phyloP scores from a whole-genome alignment of 75 land plant genomes.

The Cupressus sempervirens region DNA sequence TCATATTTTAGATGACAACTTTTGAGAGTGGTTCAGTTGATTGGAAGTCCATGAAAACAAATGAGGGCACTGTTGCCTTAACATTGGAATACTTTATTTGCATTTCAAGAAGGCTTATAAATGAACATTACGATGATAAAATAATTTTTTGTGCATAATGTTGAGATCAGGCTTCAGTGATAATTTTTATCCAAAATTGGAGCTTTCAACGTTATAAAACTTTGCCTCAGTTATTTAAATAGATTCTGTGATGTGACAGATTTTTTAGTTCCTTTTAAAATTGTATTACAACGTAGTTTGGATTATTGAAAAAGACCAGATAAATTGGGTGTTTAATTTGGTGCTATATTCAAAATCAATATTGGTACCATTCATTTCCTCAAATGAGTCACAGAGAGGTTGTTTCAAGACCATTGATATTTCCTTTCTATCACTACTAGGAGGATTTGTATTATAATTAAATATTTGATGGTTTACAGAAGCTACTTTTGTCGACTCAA shows the following conservation, averaged over 20 bases:
- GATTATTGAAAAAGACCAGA: not conserved
- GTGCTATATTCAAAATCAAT: not conserved
- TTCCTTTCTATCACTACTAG: not conserved
- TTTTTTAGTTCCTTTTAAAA: too few relatives aligned
- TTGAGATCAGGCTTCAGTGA: not conserved
- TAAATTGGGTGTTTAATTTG: not conserved
- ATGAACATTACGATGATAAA: not conserved
- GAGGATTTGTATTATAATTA: not conserved
- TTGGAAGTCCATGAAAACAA: not conserved
- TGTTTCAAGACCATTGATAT: not conserved
- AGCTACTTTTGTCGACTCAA: not conserved
- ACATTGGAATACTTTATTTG: not conserved
- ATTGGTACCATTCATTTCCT: not conserved
- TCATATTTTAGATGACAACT: constrained; percentile 14
- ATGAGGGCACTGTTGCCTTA: not conserved
- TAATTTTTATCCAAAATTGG: not conserved
- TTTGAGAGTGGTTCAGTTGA: not conserved
- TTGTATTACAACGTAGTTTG: not conserved
- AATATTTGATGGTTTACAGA: not conserved
- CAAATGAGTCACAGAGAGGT: not conserved
- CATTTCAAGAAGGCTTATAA: not conserved
- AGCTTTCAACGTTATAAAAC: not conserved
- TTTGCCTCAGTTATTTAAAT: not conserved
- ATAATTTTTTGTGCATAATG: not conserved
- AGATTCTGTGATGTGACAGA: not conserved